A percentile compares a stretch with the other conserved stretches of the same genome.
Conservation (phyloP, 2,329 filamentous ascomycete species). For the Didymella glomerata region DNA sequence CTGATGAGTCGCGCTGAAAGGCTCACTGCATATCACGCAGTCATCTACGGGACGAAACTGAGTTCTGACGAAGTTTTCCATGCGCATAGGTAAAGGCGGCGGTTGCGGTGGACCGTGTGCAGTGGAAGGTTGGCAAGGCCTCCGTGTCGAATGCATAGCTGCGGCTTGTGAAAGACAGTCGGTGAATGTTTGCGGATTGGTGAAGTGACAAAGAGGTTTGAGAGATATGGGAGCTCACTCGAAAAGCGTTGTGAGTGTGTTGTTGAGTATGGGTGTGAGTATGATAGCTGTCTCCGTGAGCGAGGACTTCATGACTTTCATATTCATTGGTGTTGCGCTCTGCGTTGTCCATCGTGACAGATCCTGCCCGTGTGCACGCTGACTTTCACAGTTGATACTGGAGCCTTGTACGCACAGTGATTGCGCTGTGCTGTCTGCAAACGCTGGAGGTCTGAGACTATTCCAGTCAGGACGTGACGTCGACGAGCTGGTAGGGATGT, state of each 20-base stretch:
- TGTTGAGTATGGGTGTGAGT: neutral
- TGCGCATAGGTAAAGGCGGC: conserved; percentile 7
- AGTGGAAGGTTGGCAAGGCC: neutral
- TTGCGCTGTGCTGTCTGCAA: neutral
- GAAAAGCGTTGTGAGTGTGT: neutral
- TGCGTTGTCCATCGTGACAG: neutral
- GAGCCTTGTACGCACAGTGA: neutral
- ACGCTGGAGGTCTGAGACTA: conserved; percentile 1
- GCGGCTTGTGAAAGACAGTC: conserved; percentile 6
- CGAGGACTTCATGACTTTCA: neutral
- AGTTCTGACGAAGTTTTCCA: conserved; percentile 40
- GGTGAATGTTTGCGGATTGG: conserved; percentile 19
- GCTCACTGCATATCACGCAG: conserved; percentile 42
- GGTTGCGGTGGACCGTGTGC: neutral
- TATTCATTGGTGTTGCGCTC: neutral
- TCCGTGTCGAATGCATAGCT: neutral
- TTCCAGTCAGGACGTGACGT: neutral
- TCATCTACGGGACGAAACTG: conserved; percentile 38
- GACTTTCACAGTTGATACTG: neutral
- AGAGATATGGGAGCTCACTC: neutral
- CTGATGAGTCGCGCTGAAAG: conserved; percentile 34
- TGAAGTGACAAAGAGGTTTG: conserved; percentile 9
- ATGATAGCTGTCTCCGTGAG: neutral
- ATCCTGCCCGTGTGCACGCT: neutral
- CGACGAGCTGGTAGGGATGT: neutral